Evolutionary conservation across 441 rosid genomes (phyloP), one percentile per base, ranked within the genome.

Genomic region (Erodium texanum): DNA sequence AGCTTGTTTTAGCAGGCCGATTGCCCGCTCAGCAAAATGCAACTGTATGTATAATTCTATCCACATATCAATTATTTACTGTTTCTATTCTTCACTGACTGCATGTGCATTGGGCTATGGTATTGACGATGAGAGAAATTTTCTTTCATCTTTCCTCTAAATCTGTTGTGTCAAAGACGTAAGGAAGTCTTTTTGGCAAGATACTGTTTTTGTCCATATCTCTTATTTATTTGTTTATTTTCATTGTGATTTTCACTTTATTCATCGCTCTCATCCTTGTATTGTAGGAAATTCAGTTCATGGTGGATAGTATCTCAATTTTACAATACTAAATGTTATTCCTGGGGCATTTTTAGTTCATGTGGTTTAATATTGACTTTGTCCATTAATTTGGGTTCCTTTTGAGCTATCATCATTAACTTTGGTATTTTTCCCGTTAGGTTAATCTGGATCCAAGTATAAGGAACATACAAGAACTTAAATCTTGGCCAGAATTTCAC

Each of bases 1-100:
- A 90, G 88, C 97, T 95, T 87, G 96, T 90, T 73, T 85, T 95
- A 81, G 96, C 96, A 34, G 99, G 99, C 81, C 97, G 95, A 74
- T 83, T 95, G 83, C 99, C 97, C 68, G 89, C 99, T 74, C 99
- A 92, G 77, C 99, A 92, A 81, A 92, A 95, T 85, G 99, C 99
- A 77, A 93, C 95, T 69, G 99, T 95, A 89, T 22, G 98, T 87
- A 68, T 71, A 70, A 58, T 70, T 67, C 24, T 20, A 14, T 71
- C 71, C 66, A 61, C 56, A 58, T 24, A 58, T 24, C 29, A 36
- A 45, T 10, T 14, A 5, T 65, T 15, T 68, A 14, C 50, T 70
- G 24, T 50, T 36, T 64, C 56, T 62, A 68, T 76, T 68, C 36
- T 71, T 76, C 20, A 43, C 45, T 14, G 34, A 66, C 32, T 64